Evolutionary conservation across 2,329 filamentous ascomycete genomes (phyloP), one percentile per base, ranked within the genome.

Genomic region (Epichloe bromicola): DNA sequence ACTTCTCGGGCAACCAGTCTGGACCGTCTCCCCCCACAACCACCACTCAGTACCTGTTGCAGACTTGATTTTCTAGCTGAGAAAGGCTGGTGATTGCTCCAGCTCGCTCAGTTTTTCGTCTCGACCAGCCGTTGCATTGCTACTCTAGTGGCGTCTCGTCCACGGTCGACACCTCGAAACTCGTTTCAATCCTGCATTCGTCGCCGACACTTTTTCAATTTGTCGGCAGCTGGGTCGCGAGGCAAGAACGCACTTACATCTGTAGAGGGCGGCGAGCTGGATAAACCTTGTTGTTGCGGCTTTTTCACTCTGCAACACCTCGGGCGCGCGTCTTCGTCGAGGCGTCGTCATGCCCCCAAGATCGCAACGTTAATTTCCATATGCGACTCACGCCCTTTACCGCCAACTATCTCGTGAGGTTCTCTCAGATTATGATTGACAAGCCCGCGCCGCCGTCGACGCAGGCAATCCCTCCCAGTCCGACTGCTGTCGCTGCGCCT

Each of bases 401-500:
- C 62, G 58, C 59, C 62, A 55, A 59, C 58, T 55, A 51, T 60
- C 67, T 65, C 62, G 65, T 67, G 73, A 72, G 72, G 70, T 65
- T 65, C 61, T 65, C 57, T 58, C 70, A 74, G 73, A 82, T 74
- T 79, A 82, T 82, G 78, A 81, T 76, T 69, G 78, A 82, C 67
- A 79, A 73, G 65, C 68, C 70, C 57, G 68, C 67, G 59, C 65
- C 72, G 65, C 70, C 75, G 67, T 72, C 72, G 62, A 76, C 76
- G 67, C 76, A 74, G 68, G 68, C 72, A 66, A 73, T 72, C 71
- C 69, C 71, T 70, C 70, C 75, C 64, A 77, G 72, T 73, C 75
- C 76, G 70, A 62, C 67, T 61, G 67, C 70, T 61, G 67, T 69
- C 55, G 65, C 67, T 57, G 58, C 59, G 56, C 61, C 58, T 15